Evolutionary conservation across 1,284 basidiomycete genomes (phyloP).

Genomic region (Golubevia pallescens): DNA sequence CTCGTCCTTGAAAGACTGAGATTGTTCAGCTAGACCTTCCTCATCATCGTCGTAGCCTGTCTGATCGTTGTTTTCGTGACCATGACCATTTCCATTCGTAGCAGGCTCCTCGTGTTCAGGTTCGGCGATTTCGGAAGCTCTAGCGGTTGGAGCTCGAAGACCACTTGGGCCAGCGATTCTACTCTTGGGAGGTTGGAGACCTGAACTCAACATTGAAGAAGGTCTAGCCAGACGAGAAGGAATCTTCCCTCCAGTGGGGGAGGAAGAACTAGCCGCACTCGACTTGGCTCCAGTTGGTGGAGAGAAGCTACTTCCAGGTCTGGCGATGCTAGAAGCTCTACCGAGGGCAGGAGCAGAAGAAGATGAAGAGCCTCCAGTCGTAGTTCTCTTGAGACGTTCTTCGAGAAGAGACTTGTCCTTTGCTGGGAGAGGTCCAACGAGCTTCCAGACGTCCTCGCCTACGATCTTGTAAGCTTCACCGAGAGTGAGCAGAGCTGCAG

Average conservation of each 20-base stretch:
- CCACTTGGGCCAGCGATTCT: too few relatives aligned
- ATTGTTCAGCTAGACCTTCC: too few relatives aligned
- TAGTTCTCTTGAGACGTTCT: slow-evolving; percentile 82
- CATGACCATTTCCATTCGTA: too few relatives aligned
- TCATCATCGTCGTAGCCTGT: too few relatives aligned
- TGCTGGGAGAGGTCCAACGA: slow-evolving; percentile 77
- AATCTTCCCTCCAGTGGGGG: neutral
- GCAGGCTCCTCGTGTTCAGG: too few relatives aligned
- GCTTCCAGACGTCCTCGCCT: slow-evolving; percentile 83
- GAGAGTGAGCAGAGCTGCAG: slow-evolving; percentile 77
- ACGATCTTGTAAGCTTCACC: slow-evolving; percentile 84
- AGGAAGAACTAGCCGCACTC: neutral
- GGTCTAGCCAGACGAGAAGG: slow-evolving; percentile 1
- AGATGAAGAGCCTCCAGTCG: slow-evolving; percentile 61
- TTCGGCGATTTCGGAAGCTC: too few relatives aligned
- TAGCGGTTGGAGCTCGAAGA: too few relatives aligned
- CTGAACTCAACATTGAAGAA: too few relatives aligned
- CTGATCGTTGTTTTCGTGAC: too few relatives aligned
- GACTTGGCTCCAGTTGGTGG: neutral
- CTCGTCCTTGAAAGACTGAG: slow-evolving; percentile 12
- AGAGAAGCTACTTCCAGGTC: slow-evolving; percentile 1
- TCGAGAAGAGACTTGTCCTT: slow-evolving; percentile 91
- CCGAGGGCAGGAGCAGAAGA: slow-evolving; percentile 8
- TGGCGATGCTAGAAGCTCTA: slow-evolving; percentile 3
- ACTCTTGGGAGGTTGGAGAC: too few relatives aligned